phyloP scores from a whole-genome alignment of 768 basidiomycete species.

The Leccinum sublutescens region DNA sequence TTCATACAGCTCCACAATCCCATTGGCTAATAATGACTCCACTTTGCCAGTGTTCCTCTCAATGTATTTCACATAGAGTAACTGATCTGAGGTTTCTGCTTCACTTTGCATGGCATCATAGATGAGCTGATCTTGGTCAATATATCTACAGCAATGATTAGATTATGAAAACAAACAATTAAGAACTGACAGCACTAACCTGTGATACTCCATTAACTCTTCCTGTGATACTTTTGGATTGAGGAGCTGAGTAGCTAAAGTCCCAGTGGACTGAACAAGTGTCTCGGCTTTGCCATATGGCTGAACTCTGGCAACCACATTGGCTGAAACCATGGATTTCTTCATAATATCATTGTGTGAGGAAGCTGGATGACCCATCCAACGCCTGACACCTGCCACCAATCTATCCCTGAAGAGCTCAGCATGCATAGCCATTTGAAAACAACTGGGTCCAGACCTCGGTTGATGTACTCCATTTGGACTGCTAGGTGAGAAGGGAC shows the following conservation, averaged over 20 bases:
- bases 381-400: slow-evolving; percentile 75
- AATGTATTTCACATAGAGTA: slow-evolving; percentile 53
- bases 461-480: slow-evolving; percentile 37
- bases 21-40: slow-evolving; percentile 12
- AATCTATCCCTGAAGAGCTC: slow-evolving; percentile 41
- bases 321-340: slow-evolving; percentile 37
- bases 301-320: slow-evolving; percentile 26
- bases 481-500: slow-evolving; percentile 71
- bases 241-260: slow-evolving; percentile 55
- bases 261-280: slow-evolving; percentile 48
- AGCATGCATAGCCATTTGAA: slow-evolving; percentile 22
- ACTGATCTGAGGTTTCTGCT: slow-evolving; percentile 57
- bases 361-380: slow-evolving; percentile 62
- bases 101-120: slow-evolving; percentile 53
- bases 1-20: slow-evolving; percentile 19
- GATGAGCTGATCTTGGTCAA: slow-evolving; percentile 70
- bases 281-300: slow-evolving; percentile 29
- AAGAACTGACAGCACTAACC: slow-evolving; percentile 48
- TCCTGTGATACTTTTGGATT: slow-evolving; percentile 60
- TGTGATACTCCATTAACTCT: slow-evolving; percentile 72
- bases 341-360: slow-evolving; percentile 40
- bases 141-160: slow-evolving; percentile 47
- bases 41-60: slow-evolving; percentile 35
- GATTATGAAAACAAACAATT: background rate
- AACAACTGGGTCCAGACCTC: slow-evolving; percentile 28